These are phyloP conservation scores for Laetiporus sulphureus DNA, from an alignment of 1,284 basidiomycete species.

Conservation along the genomic window DNA sequence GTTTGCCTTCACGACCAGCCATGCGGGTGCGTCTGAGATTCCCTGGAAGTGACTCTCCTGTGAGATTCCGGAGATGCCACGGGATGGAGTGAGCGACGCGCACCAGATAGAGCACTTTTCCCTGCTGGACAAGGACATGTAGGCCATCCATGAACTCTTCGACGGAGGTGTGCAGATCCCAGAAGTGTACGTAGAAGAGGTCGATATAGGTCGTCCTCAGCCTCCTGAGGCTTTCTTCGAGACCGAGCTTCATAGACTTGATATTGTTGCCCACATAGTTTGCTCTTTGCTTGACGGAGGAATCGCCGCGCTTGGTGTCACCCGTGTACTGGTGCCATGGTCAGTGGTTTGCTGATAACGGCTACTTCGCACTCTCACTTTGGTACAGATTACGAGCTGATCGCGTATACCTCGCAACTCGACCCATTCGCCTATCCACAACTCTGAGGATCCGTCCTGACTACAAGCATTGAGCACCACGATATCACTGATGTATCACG, in stretches of 20 bases:
- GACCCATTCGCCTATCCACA: constrained; percentile 38
- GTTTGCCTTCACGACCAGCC: constrained; percentile 47
- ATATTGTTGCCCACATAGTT: constrained; percentile 40
- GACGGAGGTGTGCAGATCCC: constrained; percentile 21
- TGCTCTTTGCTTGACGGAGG: constrained; percentile 24
- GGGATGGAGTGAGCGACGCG: constrained; percentile 1
- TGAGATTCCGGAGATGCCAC: no score
- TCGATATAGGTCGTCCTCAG: constrained; percentile 48
- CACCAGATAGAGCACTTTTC: constrained; percentile 33
- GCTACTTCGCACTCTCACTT: constrained; percentile 13
- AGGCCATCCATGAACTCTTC: constrained; percentile 48
- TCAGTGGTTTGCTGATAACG: not conserved
- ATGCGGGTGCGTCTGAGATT: constrained; percentile 43
- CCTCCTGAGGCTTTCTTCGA: constrained; percentile 42
- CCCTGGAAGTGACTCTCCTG: constrained; percentile 16
- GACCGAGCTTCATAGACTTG: constrained; percentile 36
- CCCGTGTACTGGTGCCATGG: constrained; percentile 25
- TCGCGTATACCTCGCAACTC: constrained; percentile 32
- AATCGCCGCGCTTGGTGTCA: constrained; percentile 21
- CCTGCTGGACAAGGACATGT: constrained; percentile 27
- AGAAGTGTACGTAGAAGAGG: constrained; percentile 43
- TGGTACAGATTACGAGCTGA: constrained; percentile 39
- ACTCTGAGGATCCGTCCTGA: constrained; percentile 27
- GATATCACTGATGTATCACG: not conserved
- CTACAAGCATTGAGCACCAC: not conserved